Evolutionary conservation across 1,139 yeast species (phyloP), one percentile per base, ranked within the genome.

Genomic region (Scheffersomyces insectosa): DNA sequence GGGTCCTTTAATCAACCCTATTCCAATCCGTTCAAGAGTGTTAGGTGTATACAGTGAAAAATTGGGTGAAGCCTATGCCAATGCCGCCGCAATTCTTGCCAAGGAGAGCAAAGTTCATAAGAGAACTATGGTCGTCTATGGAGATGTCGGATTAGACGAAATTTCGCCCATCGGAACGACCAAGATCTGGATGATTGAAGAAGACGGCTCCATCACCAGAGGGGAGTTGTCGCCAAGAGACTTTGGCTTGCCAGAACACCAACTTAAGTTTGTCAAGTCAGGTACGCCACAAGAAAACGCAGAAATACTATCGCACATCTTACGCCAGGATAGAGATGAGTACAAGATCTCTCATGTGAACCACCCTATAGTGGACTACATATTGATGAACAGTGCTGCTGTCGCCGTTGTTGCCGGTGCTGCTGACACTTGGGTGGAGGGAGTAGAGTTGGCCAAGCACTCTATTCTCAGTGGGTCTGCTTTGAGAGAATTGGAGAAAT

Each of bases 1-100:
- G 52, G 99, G 99, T 0, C 99, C 99, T 0, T 70, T 93, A 50
- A 72, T 93, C 48, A 95, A 93, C 68, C 99, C 99, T 2, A 88
- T 89, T 14, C 93, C 93, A 1, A 74, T 91, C 31, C 76, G 77
- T 51, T 87, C 95, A 4, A 75, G 98, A 50, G 83, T 93, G 31
- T 75, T 95, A 41, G 99, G 99, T 37, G 99, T 93, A 1, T 89
- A 87, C 63, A 76, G 89, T 28, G 87, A 87, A 52, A 69, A 72
- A 5, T 68, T 93, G 47, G 99, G 98, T 3, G 82, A 77, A 47
- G 84, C 87, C 9, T 93, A 88, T 57, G 97, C 97, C 7, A 77
- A 82, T 52, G 89, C 97, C 1, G 89, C 93, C 1, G 69, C 80
- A 5, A 68, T 72, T 42, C 66, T 88, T 49, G 71, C 75, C 25